Base-by-base conservation (phyloP, 2,329 filamentous ascomycete genomes). In the Hypomyces perniciosus region DNA sequence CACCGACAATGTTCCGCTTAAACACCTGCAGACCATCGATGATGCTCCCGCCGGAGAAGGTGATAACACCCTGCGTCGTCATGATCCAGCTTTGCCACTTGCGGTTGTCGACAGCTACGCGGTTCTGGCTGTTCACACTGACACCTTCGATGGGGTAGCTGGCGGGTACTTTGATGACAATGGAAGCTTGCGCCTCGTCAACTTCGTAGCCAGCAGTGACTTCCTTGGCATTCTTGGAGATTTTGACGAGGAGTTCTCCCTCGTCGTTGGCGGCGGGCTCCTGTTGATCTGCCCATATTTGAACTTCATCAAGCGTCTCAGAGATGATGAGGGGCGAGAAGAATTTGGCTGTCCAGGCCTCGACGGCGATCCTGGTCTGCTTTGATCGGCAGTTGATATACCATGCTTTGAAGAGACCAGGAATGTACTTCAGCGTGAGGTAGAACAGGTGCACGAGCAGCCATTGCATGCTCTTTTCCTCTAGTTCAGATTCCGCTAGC, bases 21-120 rank as follows among this genome's bases (percentile, higher is more conserved):
- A 95, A 97, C 7, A 89, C 84, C 9, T 85, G 77, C 30, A 99
- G 74, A 1, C 91, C 93, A 59, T 97, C 92, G 48, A 91, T 86
- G 51, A 99, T 81, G 64, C 81, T 88, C 48, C 90, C 90, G 62
- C 93, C 92, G 55, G 89, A 88, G 64, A 97, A 95, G 39, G 89
- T 92, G 61, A 99, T 96, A 41, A 93, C 90, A 4, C 90, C 91
- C 60, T 96, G 88, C 4, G 89, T 92, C 6, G 85, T 90, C 62
- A 89, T 79, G 54, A 96, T 77, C 91, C 92, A 96, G 54, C 79
- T 86, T 68, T 90, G 85, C 92, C 93, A 99, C 65, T 93, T 95
- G 67, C 85, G 85, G 63, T 97, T 91, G 53, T 84, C 86, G 28
- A 96, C 89, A 0, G 88, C 90, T 2, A 97, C 90, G 9, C 92